Conservation (phyloP, 2,329 filamentous ascomycete species). For the Botrytis medusae region DNA sequence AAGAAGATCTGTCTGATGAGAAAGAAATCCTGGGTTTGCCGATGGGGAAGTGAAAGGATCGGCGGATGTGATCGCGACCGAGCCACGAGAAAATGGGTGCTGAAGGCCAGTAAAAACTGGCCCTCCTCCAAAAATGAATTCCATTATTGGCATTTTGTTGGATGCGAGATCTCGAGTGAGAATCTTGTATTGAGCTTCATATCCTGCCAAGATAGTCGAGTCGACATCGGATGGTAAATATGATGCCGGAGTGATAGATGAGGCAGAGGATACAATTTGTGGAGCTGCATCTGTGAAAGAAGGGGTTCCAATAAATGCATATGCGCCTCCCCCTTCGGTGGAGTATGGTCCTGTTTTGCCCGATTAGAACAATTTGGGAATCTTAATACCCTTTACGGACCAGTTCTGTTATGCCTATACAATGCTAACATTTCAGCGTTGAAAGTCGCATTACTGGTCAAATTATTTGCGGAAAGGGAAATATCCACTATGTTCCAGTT, state of each 20-base stretch:
- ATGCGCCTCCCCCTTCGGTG: slow-evolving; percentile 7
- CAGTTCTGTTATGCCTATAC: slow-evolving; percentile 16
- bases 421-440: slow-evolving; percentile 20
- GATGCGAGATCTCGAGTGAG: slow-evolving; percentile 19
- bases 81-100: slow-evolving; percentile 57
- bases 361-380: background rate
- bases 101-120: slow-evolving; percentile 50
- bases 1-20: slow-evolving; percentile 36
- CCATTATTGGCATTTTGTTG: slow-evolving; percentile 11
- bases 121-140: slow-evolving; percentile 13
- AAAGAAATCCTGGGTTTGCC: slow-evolving; percentile 57
- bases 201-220: slow-evolving; percentile 12
- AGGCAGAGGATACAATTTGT: background rate
- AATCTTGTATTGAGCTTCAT: slow-evolving; percentile 17
- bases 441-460: slow-evolving; percentile 18
- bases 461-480: slow-evolving; percentile 5
- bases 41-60: slow-evolving; percentile 44
- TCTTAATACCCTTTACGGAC: background rate
- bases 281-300: slow-evolving; percentile 16
- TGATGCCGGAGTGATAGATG: slow-evolving; percentile 7
- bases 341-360: slow-evolving; percentile 16
- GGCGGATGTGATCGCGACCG: slow-evolving; percentile 52
- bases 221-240: background rate
- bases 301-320: slow-evolving; percentile 11
- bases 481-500: background rate